Base-by-base conservation (phyloP, 2,329 filamentous ascomycete species). In the Penicillium brasilianum region DNA sequence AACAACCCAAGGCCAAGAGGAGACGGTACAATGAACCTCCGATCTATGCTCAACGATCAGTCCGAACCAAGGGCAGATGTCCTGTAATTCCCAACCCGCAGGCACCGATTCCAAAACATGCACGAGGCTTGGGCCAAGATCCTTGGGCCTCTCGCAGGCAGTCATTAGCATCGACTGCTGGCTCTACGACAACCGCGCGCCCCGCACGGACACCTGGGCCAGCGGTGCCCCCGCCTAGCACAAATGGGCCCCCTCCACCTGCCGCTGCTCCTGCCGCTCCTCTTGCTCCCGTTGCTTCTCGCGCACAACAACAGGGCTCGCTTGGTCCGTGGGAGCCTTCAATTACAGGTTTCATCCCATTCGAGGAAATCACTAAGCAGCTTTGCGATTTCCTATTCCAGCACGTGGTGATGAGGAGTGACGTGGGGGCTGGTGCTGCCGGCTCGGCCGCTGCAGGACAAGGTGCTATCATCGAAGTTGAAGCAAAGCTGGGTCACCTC, bases 401-500 rank as follows among this genome's bases (percentile, higher is more conserved):
- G 51, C 83, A 90, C 58, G 88, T 95, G 18, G 83, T 95, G 7
- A 81, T 84, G 55, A 87, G 88, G 62, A 82, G 85, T n/a, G 87
- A 91, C 66, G 77, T 87, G 55, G 81, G 80, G 11, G 82, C 88
- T 39, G 84, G 74, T 1, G 78, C 83, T 58, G 80, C 83, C 11
- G 73, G 77, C 22, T 76, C 84, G 34, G 87, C 90, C 67, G 85
- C 90, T 20, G 77, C 81, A 16, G 84, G 85, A 55, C 83, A 85
- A 16, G 87, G 87, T 7, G 89, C 93, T 14, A 85, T 92, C 62
- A 88, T 97, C 56, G 95, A 99, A 77, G 91, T 99, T 57, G 95
- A 99, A 79, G 95, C 93, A 10, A 98, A 98, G 76, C 82, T 98
- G 51, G 95, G 95, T 18, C 89, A 88, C 28, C 83, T 98, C 14